Conservation (phyloP, 768 basidiomycete species). For the Trametes gibbosa region DNA sequence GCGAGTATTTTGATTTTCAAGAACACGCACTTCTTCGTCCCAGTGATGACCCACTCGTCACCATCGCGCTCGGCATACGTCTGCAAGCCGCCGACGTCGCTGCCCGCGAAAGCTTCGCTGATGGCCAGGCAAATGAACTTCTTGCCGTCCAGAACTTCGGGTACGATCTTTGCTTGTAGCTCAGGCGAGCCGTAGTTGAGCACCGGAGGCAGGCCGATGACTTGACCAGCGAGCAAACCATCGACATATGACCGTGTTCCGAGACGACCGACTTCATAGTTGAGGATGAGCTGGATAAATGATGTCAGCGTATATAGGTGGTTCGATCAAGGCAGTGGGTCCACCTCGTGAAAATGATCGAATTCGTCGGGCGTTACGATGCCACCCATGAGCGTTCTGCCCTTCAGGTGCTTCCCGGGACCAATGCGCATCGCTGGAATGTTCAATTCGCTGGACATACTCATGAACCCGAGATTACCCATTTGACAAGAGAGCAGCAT, state of each 20-base stretch:
- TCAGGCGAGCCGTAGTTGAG: slow-evolving; percentile 84
- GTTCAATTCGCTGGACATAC: slow-evolving; percentile 57
- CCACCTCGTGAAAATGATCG: slow-evolving; percentile 91
- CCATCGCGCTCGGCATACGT: slow-evolving; percentile 86
- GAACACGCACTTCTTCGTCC: slow-evolving; percentile 79
- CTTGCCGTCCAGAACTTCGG: slow-evolving; percentile 71
- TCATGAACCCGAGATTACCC: not conserved
- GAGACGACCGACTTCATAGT: slow-evolving; percentile 79
- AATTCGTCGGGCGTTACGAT: slow-evolving; percentile 78
- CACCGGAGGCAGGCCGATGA: slow-evolving; percentile 88
- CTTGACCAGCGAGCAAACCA: slow-evolving; percentile 75
- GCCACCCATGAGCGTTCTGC: slow-evolving; percentile 73
- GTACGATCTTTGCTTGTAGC: slow-evolving; percentile 65
- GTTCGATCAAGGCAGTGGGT: not conserved
- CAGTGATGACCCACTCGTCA: slow-evolving; percentile 83
- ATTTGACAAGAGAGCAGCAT: slow-evolving; percentile 28
- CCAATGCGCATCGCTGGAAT: slow-evolving; percentile 89
- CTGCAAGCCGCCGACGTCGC: slow-evolving; percentile 80
- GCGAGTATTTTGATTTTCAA: not conserved
- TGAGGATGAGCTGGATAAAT: slow-evolving; percentile 59
- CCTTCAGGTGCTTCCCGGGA: slow-evolving; percentile 84
- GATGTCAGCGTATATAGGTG: not conserved
- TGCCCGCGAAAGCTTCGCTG: slow-evolving; percentile 90
- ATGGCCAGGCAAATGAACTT: slow-evolving; percentile 90
- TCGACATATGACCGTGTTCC: slow-evolving; percentile 87